Percentiles rank a stretch among this genome's conserved stretches.
Evolutionary conservation across 352 stramenopile species (phyloP).

Genomic region (Pythium aquatile): DNA sequence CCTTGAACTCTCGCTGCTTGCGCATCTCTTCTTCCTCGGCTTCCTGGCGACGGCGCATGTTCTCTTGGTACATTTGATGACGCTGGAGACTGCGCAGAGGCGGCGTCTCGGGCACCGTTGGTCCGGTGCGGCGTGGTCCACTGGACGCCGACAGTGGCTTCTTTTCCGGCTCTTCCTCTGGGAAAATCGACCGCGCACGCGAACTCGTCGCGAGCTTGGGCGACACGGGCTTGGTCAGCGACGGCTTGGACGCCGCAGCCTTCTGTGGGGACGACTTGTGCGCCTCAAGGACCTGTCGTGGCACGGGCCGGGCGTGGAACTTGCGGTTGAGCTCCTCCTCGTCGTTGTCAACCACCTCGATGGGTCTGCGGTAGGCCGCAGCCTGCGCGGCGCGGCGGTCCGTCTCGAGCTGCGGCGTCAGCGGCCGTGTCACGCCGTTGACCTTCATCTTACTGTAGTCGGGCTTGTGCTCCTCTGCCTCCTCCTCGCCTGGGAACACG

Average conservation of each 20-base stretch:
- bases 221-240: conserved; percentile 43
- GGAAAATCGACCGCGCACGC: conserved; percentile 24
- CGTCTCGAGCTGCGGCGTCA: conserved; percentile 70
- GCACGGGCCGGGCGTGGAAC: conserved; percentile 74
- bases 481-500: conserved; percentile 18
- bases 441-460: conserved; percentile 33
- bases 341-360: conserved; percentile 68
- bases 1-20: conserved; percentile 62
- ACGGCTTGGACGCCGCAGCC: conserved; percentile 23
- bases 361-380: conserved; percentile 46
- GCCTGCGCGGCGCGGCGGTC: conserved; percentile 47
- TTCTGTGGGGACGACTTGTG: conserved; percentile 22
- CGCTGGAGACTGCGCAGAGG: conserved; percentile 69
- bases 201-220: conserved; percentile 46
- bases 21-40: conserved; percentile 55
- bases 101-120: conserved; percentile 66
- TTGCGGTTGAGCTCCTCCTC: conserved; percentile 71
- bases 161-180: conserved; percentile 32
- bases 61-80: conserved; percentile 70
- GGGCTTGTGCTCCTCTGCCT: conserved; percentile 6
- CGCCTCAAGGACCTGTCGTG: conserved; percentile 50
- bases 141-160: conserved; percentile 25
- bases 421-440: conserved; percentile 36
- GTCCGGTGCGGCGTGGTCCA: conserved; percentile 29
- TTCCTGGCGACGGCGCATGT: conserved; percentile 57